A percentile compares a stretch with the other conserved stretches of the same genome.
phyloP scores from a whole-genome alignment of 2,329 filamentous ascomycete species.

The Pseudopithomyces chartarum region DNA sequence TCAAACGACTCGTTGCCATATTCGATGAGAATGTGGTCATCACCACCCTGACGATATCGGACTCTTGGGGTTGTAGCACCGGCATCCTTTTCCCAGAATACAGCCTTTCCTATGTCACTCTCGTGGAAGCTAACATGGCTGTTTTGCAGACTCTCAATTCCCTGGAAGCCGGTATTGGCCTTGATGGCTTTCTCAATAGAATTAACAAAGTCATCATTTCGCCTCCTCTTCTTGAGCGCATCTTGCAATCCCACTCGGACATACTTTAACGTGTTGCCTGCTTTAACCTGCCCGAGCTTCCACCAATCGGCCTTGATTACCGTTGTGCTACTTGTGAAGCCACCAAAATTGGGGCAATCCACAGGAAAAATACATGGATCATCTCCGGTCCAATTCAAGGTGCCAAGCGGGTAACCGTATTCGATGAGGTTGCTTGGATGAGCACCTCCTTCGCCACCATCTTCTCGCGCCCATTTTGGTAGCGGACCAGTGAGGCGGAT shows the following conservation, averaged over 20 bases:
- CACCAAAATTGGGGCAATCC: slow-evolving; percentile 65
- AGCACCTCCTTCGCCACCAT: slow-evolving; percentile 66
- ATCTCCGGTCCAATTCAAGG: slow-evolving; percentile 66
- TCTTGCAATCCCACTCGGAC: slow-evolving; percentile 57
- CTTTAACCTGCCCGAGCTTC: slow-evolving; percentile 66
- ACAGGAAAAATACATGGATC: slow-evolving; percentile 64
- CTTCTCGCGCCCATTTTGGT: slow-evolving; percentile 62
- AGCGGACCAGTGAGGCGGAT: slow-evolving; percentile 64
- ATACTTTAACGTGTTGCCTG: slow-evolving; percentile 61
- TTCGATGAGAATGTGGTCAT: slow-evolving; percentile 61
- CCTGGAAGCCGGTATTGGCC: slow-evolving; percentile 16
- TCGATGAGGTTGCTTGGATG: slow-evolving; percentile 62
- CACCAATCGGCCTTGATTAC: slow-evolving; percentile 63
- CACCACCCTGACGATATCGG: slow-evolving; percentile 35
- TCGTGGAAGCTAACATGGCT: slow-evolving; percentile 35
- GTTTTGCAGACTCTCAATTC: slow-evolving; percentile 29
- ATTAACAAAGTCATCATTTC: slow-evolving; percentile 53
- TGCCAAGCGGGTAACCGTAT: slow-evolving; percentile 63
- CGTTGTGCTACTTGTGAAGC: slow-evolving; percentile 62
- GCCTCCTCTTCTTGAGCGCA: slow-evolving; percentile 52
- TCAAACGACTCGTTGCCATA: slow-evolving; percentile 63
- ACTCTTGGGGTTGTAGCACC: slow-evolving; percentile 28
- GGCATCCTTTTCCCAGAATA: slow-evolving; percentile 35
- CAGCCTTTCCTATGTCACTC: slow-evolving; percentile 30
- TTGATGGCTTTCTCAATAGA: slow-evolving; percentile 49